A percentile compares a stretch with the other conserved stretches of the same genome.
phyloP scores from a whole-genome alignment of 345 rosid species.

The Rubroshorea leprosula region DNA sequence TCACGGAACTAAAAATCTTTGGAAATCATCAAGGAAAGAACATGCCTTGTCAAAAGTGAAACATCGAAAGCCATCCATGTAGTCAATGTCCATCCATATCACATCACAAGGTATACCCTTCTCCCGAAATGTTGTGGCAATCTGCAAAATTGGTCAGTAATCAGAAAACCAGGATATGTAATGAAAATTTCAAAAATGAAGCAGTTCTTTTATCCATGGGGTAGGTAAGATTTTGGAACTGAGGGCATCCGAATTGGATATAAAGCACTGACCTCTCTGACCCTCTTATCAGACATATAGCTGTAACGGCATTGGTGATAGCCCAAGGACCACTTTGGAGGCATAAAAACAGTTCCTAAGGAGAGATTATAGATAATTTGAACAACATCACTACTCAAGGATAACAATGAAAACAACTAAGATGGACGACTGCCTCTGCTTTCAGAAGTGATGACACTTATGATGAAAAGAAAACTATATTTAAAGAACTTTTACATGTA shows the following conservation, averaged over 20 bases:
- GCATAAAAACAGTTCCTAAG: slow-evolving; percentile 84
- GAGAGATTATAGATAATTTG: background rate
- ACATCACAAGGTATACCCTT: slow-evolving; percentile 85
- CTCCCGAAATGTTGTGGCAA: slow-evolving; percentile 65
- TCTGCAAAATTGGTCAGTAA: slow-evolving; percentile 30
- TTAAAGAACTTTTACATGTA: too few species aligned
- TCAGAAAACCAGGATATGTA: slow-evolving; percentile 8
- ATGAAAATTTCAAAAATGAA: slow-evolving; percentile 1
- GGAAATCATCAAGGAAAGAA: slow-evolving; percentile 1
- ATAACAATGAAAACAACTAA: too few species aligned
- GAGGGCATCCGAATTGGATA: background rate
- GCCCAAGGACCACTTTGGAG: slow-evolving; percentile 94
- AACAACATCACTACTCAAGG: background rate
- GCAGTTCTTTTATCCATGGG: background rate
- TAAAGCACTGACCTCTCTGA: slow-evolving; percentile 56
- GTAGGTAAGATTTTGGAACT: background rate
- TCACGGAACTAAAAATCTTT: slow-evolving; percentile 8
- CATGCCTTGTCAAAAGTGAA: slow-evolving; percentile 87
- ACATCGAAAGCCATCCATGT: slow-evolving; percentile 97
- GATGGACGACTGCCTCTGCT: too few species aligned
- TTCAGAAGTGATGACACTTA: too few species aligned
- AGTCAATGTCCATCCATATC: slow-evolving; percentile 98
- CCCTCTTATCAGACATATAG: slow-evolving; percentile 73
- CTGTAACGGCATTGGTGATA: slow-evolving; percentile 97
- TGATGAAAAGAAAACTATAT: too few species aligned